Conservation (phyloP, 2,329 filamentous ascomycete genomes). For the Aspergillus ibericus region DNA sequence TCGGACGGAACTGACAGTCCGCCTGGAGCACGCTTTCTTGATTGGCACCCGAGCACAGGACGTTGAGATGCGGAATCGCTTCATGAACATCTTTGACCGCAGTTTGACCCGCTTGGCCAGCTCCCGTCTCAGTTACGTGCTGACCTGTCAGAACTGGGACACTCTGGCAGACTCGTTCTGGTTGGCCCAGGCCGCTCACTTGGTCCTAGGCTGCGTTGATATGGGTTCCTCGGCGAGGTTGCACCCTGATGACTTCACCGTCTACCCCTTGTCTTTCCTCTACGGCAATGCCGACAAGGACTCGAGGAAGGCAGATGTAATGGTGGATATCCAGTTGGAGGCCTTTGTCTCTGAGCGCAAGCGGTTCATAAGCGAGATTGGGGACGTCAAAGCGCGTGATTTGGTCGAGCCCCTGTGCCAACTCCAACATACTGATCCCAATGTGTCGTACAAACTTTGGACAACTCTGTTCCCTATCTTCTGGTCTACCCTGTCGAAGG, state of each 20-base stretch:
- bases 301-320: constrained; percentile 59
- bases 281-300: constrained; percentile 75
- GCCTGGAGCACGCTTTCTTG: constrained; percentile 96
- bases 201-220: constrained; percentile 88
- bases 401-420: constrained; percentile 87
- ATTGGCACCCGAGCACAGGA: constrained; percentile 91
- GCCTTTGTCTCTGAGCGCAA: constrained; percentile 73
- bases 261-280: constrained; percentile 70
- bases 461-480: constrained; percentile 86
- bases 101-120: constrained; percentile 91
- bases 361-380: constrained; percentile 79
- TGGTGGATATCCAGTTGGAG: constrained; percentile 81
- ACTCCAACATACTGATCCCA: constrained; percentile 83
- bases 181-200: constrained; percentile 90
- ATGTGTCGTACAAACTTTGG: constrained; percentile 87
- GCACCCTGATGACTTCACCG: constrained; percentile 78
- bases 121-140: constrained; percentile 82
- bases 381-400: constrained; percentile 83
- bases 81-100: constrained; percentile 94
- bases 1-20: constrained; percentile 89
- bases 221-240: constrained; percentile 76
- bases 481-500: constrained; percentile 83
- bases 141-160: constrained; percentile 95
- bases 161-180: constrained; percentile 93
- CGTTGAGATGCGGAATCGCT: constrained; percentile 94